phyloP scores from a whole-genome alignment of 495 filamentous ascomycete species.

The Penicillium simplicissimum region DNA sequence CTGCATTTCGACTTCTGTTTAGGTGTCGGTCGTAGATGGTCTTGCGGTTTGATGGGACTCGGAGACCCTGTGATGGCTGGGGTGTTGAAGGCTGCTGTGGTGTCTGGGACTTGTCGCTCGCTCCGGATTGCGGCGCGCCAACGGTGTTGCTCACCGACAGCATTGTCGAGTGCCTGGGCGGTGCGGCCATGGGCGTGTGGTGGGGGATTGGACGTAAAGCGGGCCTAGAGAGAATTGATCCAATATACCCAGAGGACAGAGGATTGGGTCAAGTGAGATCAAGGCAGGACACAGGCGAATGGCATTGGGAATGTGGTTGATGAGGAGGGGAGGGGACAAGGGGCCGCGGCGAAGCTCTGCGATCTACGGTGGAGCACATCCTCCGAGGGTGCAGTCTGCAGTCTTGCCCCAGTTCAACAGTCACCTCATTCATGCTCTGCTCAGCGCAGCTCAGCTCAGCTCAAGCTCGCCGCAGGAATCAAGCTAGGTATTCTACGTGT shows the following conservation, averaged over 20 bases:
- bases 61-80: slow-evolving; percentile 63
- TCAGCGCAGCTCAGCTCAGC: too few species aligned
- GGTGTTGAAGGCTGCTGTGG: slow-evolving; percentile 36
- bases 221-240: background rate
- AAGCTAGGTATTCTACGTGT: background rate
- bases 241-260: background rate
- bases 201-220: background rate
- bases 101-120: slow-evolving; percentile 32
- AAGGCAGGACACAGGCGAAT: background rate
- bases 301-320: background rate
- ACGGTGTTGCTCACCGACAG: slow-evolving; percentile 38
- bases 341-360: slow-evolving; percentile 13
- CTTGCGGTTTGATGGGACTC: slow-evolving; percentile 91
- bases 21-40: slow-evolving; percentile 97
- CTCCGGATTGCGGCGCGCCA: slow-evolving; percentile 22
- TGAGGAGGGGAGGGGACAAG: background rate
- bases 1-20: slow-evolving; percentile 80
- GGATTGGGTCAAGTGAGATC: background rate
- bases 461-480: background rate
- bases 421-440: background rate
- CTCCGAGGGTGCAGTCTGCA: slow-evolving; percentile 22
- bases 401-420: background rate
- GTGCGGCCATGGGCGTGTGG: slow-evolving; percentile 36
- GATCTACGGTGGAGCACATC: slow-evolving; percentile 35
- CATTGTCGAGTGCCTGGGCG: slow-evolving; percentile 39